Base-by-base conservation (phyloP, 2,329 filamentous ascomycete genomes). In the Colletotrichum lentis region DNA sequence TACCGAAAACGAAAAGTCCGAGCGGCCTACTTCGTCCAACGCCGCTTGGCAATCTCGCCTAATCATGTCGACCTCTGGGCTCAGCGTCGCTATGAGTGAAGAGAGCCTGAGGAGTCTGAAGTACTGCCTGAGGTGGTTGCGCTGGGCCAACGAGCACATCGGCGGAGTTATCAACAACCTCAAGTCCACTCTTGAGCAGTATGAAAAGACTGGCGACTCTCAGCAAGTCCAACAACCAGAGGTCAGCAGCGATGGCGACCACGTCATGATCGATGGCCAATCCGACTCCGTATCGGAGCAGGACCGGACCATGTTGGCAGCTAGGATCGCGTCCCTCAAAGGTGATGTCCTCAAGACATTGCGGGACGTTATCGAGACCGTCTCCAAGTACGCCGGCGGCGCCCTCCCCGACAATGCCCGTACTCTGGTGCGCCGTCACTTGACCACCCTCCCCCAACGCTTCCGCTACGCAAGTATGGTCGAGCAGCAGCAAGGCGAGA, bases 71-170 rank as follows among this genome's bases (percentile, higher is more conserved):
- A 97, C 95, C 0, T 97, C 94, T 0, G 95, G 94, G 0, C 85
- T 98, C 0, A 94, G 94, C 71, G 90, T 97, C 18, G 94, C 96
- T 1, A 93, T 99, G 86, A 96, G 91, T 74, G 91, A 96, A 20
- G 91, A 96, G 74, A 97, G 93, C 24, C 81, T 97, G 10, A 88
- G 90, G 59, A 96, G 91, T 69, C 82, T 99, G 49, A 93, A 92
- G 73, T 95, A 93, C 73, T 97, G 94, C 71, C 82, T 98, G 2
- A 86, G 86, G 27, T 92, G 94, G 85, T 82, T 98, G 54, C 87
- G 90, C 31, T 91, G 90, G 85, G 93, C 93, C 1, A 97, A 97
- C 69, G 89, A 88, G 7, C 92, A 93, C 75, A 89, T 98, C 64
- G 89, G 90, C 54, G 88, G 89, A 55, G 86, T 93, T 0, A 92